A percentile compares a stretch with the other conserved stretches of the same genome.
Conservation (phyloP, 176 grass and related monocot genomes). For the Lolium rigidum region DNA sequence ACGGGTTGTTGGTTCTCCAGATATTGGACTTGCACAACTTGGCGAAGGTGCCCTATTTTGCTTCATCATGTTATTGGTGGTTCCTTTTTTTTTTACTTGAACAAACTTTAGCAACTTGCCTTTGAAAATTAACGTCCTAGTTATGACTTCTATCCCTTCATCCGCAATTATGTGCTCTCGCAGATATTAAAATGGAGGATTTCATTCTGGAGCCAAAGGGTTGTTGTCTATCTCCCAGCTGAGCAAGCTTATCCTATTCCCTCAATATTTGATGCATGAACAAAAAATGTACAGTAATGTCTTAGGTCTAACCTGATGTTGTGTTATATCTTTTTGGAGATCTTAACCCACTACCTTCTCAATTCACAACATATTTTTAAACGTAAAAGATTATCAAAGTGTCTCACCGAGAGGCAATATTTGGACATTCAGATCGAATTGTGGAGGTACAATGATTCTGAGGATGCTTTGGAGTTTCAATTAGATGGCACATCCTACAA, state of each 20-base stretch:
- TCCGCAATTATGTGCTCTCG: not conserved
- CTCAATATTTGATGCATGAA: not conserved
- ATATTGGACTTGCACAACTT: not conserved
- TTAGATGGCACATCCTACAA: not conserved
- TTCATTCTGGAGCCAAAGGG: not conserved
- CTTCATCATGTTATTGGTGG: not conserved
- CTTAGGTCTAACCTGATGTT: not conserved
- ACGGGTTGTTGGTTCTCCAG: constrained; percentile 24
- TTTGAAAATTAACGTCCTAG: not conserved
- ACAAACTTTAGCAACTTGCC: not conserved
- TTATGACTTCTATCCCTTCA: not conserved
- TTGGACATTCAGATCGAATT: constrained; percentile 26
- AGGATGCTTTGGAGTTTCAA: not conserved
- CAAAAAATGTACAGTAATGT: too few species aligned
- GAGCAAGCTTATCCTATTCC: constrained; percentile 5
- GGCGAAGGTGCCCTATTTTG: not conserved
- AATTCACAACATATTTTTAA: not conserved
- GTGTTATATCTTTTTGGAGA: not conserved
- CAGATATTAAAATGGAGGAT: constrained; percentile 15
- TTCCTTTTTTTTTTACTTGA: not conserved
- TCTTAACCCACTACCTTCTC: not conserved
- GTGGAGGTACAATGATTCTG: not conserved
- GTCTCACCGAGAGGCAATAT: not conserved
- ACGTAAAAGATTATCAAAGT: not conserved
- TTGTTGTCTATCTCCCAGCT: not conserved